Base-by-base conservation (phyloP, 306 rosid species). In the Spatholobus suberectus region DNA sequence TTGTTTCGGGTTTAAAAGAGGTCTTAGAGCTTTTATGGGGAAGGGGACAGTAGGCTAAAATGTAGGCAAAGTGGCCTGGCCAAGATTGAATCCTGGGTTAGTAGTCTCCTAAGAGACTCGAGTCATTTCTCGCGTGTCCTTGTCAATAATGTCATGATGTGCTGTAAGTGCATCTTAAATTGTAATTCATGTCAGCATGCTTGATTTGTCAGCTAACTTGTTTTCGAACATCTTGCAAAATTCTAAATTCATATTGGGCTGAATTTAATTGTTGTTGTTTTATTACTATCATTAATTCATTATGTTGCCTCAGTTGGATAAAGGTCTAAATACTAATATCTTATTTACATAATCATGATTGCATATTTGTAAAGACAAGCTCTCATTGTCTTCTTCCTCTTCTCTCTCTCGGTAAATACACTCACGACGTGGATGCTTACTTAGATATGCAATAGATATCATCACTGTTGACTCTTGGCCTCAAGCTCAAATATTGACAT, bases 241-340 rank as follows among this genome's bases (percentile, higher is more conserved):
- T 51, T 76, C 8, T 51, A 32, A 40, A 32, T 71, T 72, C 81
- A 40, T 73, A 47, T 72, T 78, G 51, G 54, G 70, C n/a, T 78
- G 70, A 78, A 62, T 71, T 75, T 71, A 49, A 51, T 43, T 62
- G 23, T 71, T 62, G 23, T 71, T 44, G 57, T 59, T 32, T 43
- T 47, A 35, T 17, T 73, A 1, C 32, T 52, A 72, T 51, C 40
- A 41, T 29, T 29, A n/a, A n/a, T n/a, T 29, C 14, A 55, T 9
- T 1, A 5, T 20, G 15, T 18, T 49, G 23, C 24, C 79, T 71
- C 73, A 37, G 51, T 73, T 5, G 35, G 23, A 59, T 59, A 14
- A 41, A 34, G 10, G 35, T 81, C 29, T 5, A 6, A 9, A 52
- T 26, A 49, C 40, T 23, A 49, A 35, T 8, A 63, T 18, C 9